phyloP scores from a whole-genome alignment of 768 basidiomycete species.

The Amanita inopinata region DNA sequence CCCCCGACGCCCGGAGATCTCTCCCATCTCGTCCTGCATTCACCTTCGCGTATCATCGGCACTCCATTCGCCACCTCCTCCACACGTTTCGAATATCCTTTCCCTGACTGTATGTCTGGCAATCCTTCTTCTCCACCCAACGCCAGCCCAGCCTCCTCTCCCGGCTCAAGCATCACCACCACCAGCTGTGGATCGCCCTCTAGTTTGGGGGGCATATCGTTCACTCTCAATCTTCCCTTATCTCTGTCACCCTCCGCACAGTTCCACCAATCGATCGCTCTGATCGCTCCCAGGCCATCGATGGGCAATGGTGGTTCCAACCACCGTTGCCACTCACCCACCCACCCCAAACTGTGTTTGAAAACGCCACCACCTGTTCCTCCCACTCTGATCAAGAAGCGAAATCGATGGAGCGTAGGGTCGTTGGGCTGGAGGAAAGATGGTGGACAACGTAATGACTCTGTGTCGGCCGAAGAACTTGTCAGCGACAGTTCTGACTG shows the following conservation, averaged over 20 bases:
- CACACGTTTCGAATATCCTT: constrained; percentile 24
- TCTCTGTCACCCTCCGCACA: constrained; percentile 9
- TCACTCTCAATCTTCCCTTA: constrained; percentile 10
- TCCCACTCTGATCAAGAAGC: constrained; percentile 20
- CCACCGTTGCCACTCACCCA: constrained; percentile 12
- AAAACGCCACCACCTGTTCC: constrained; percentile 18
- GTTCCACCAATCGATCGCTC: constrained; percentile 7
- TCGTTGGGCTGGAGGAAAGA: constrained; percentile 2
- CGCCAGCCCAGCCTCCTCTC: constrained; percentile 8
- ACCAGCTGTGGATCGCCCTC: neutral
- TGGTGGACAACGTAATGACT: too few relatives aligned
- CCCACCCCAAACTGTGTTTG: constrained; percentile 18
- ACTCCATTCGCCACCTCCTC: constrained; percentile 24
- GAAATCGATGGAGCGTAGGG: constrained; percentile 6
- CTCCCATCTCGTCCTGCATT: constrained; percentile 3
- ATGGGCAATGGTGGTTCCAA: constrained; percentile 2
- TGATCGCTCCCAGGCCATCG: constrained; percentile 10
- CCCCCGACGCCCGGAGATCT: neutral
- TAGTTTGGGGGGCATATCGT: neutral
- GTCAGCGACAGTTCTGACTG: too few relatives aligned
- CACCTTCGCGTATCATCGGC: constrained; percentile 19
- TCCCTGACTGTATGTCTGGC: constrained; percentile 14
- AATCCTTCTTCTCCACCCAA: neutral
- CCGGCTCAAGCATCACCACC: constrained; percentile 1
- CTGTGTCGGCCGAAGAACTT: too few relatives aligned